Percentiles rank a stretch among this genome's conserved stretches.
Conservation (phyloP, 768 basidiomycete species). For the Chalciporus pseudorubinellus region DNA sequence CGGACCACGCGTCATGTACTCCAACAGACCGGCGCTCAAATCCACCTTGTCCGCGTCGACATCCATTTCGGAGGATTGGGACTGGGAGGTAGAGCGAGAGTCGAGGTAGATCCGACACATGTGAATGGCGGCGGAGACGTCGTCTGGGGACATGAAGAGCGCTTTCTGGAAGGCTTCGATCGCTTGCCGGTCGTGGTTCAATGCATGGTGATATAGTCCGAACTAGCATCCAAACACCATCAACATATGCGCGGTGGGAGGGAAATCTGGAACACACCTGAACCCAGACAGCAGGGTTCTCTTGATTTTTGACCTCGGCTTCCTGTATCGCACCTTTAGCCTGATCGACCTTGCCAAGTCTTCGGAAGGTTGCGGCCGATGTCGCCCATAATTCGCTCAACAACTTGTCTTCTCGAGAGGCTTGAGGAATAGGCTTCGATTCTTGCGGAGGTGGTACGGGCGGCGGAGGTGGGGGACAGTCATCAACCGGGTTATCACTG, state of each 20-base stretch:
- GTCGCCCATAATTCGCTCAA: conserved; percentile 90
- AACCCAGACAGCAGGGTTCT: conserved; percentile 90
- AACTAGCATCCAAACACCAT: conserved; percentile 45
- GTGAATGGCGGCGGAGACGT: conserved; percentile 75
- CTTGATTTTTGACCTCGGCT: conserved; percentile 85
- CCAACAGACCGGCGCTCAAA: conserved; percentile 78
- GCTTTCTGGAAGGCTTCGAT: conserved; percentile 82
- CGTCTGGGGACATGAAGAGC: conserved; percentile 78
- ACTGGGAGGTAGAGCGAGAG: conserved; percentile 19
- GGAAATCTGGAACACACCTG: conserved; percentile 57
- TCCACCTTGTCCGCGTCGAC: conserved; percentile 54
- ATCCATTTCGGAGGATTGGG: conserved; percentile 10
- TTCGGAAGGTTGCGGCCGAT: conserved; percentile 90
- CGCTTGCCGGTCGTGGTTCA: conserved; percentile 59
- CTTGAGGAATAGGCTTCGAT: conserved; percentile 33
- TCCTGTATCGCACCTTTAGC: conserved; percentile 90
- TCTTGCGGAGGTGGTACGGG: conserved; percentile 35
- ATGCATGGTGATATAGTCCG: conserved; percentile 67
- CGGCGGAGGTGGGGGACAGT: conserved; percentile 34
- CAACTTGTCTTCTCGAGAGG: conserved; percentile 60
- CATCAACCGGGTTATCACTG: conserved; percentile 33
- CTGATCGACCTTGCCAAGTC: conserved; percentile 87
- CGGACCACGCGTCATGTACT: conserved; percentile 68
- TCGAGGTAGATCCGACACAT: conserved; percentile 73
- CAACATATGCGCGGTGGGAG: background rate